A percentile compares a stretch with the other conserved stretches of the same genome.
phyloP scores from a whole-genome alignment of 2,329 filamentous ascomycete genomes.

The Aspergillus versicolor region DNA sequence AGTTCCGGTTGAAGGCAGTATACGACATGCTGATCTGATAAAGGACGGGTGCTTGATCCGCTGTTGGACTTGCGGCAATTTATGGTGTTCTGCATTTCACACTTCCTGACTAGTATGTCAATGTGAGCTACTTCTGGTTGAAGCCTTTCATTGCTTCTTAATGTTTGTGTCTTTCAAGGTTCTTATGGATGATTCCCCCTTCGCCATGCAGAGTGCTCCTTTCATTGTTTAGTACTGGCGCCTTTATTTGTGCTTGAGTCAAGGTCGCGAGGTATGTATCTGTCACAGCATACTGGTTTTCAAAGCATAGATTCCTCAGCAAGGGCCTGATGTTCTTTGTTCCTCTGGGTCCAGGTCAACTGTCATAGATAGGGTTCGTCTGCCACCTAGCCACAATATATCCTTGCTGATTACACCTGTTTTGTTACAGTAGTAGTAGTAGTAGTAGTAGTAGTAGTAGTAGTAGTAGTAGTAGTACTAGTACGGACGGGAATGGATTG shows the following conservation, averaged over 20 bases:
- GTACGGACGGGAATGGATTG: background rate
- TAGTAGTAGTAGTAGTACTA: background rate
- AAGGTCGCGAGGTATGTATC: slow-evolving; percentile 2
- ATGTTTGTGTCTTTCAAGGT: slow-evolving; percentile 10
- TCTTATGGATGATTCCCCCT: slow-evolving; percentile 32
- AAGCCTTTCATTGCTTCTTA: slow-evolving; percentile 5
- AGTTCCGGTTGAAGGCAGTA: slow-evolving; percentile 18
- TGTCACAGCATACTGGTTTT: background rate
- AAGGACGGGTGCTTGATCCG: no score
- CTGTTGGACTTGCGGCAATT: background rate
- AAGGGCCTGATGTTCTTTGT: background rate
- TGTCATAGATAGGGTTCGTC: background rate
- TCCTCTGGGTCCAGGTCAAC: background rate
- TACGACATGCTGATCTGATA: slow-evolving; percentile 5
- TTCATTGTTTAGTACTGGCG: slow-evolving; percentile 16
- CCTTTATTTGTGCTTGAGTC: slow-evolving; percentile 7
- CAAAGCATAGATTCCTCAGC: slow-evolving; percentile 5
- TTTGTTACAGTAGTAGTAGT: background rate
- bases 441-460: background rate
- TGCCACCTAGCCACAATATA: background rate
- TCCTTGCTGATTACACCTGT: background rate
- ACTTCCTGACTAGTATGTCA: slow-evolving; percentile 10
- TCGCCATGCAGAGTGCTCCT: slow-evolving; percentile 18
- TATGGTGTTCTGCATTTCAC: background rate
- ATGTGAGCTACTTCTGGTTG: slow-evolving; percentile 10